phyloP scores from a whole-genome alignment of 495 filamentous ascomycete species.

The Barbatosphaeria neglecta region DNA sequence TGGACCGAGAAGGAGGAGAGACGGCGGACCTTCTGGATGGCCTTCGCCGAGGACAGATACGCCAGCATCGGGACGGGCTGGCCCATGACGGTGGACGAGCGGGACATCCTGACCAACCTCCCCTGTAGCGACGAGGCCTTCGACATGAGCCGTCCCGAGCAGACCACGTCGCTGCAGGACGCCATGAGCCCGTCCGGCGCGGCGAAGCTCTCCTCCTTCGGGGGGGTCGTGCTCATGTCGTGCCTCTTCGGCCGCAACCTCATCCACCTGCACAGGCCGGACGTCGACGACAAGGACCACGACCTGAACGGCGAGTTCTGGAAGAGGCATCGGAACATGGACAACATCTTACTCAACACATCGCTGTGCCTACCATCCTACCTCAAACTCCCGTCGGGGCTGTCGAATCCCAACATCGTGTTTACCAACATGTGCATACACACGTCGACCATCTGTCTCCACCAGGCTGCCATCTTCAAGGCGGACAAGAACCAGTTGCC shows the following conservation, averaged over 20 bases:
- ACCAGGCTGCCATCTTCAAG: slow-evolving; percentile 97
- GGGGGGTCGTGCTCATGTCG: slow-evolving; percentile 71
- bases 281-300: slow-evolving; percentile 66
- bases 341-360: slow-evolving; percentile 81
- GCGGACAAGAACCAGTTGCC: slow-evolving; percentile 81
- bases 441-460: slow-evolving; percentile 90
- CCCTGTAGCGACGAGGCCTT: slow-evolving; percentile 83
- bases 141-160: slow-evolving; percentile 61
- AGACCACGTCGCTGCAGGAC: slow-evolving; percentile 55
- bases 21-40: slow-evolving; percentile 88
- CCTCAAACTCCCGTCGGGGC: slow-evolving; percentile 67
- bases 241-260: slow-evolving; percentile 91
- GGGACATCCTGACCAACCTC: slow-evolving; percentile 79
- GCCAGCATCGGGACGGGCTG: slow-evolving; percentile 96
- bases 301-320: slow-evolving; percentile 93
- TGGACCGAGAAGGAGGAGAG: slow-evolving; percentile 92
- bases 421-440: slow-evolving; percentile 97
- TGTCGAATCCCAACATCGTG: slow-evolving; percentile 74
- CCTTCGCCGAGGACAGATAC: slow-evolving; percentile 80
- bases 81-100: slow-evolving; percentile 90
- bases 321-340: slow-evolving; percentile 82
- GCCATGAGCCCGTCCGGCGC: slow-evolving; percentile 63
- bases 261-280: slow-evolving; percentile 83
- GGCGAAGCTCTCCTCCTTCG: slow-evolving; percentile 63
- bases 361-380: slow-evolving; percentile 72